Evolutionary conservation across 2,329 filamentous ascomycete species (phyloP).

Genomic region (Microcyclosporella mali): DNA sequence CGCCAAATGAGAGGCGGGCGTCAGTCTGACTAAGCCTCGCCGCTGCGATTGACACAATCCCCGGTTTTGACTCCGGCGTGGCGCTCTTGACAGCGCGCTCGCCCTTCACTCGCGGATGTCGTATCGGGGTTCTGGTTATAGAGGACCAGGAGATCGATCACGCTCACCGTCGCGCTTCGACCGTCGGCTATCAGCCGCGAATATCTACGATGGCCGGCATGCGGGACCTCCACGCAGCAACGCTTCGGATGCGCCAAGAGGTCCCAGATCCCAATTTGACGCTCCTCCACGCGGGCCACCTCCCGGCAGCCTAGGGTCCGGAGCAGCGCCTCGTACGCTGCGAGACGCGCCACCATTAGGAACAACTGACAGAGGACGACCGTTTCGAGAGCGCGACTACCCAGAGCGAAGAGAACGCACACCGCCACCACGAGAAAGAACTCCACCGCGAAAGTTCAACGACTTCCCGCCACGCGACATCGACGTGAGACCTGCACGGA

Average conservation of each 20-base stretch:
- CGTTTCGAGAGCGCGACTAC: constrained; percentile 47
- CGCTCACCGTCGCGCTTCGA: constrained; percentile 69
- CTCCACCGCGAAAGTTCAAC: constrained; percentile 52
- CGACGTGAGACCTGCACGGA: constrained; percentile 60
- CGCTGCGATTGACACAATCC: neutral
- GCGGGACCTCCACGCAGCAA: constrained; percentile 20
- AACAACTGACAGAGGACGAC: constrained; percentile 54
- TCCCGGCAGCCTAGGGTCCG: constrained; percentile 52
- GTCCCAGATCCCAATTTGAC: constrained; percentile 74
- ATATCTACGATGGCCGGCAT: constrained; percentile 25
- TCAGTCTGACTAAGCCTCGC: constrained; percentile 1
- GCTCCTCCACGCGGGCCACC: constrained; percentile 32
- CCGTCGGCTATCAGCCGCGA: constrained; percentile 59
- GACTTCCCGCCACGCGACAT: constrained; percentile 55
- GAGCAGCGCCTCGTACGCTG: constrained; percentile 39
- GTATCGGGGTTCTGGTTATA: constrained; percentile 19
- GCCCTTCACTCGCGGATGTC: constrained; percentile 13
- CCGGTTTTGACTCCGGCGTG: constrained; percentile 5
- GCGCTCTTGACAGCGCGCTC: constrained; percentile 5
- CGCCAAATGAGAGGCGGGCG: neutral
- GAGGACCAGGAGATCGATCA: constrained; percentile 51
- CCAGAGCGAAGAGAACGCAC: constrained; percentile 51
- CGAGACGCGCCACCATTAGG: constrained; percentile 52
- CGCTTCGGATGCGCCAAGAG: constrained; percentile 63
- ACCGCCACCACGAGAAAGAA: constrained; percentile 54